Evolutionary conservation across 1,284 basidiomycete species (phyloP).

Genomic region (Apiotrichum brassicae): DNA sequence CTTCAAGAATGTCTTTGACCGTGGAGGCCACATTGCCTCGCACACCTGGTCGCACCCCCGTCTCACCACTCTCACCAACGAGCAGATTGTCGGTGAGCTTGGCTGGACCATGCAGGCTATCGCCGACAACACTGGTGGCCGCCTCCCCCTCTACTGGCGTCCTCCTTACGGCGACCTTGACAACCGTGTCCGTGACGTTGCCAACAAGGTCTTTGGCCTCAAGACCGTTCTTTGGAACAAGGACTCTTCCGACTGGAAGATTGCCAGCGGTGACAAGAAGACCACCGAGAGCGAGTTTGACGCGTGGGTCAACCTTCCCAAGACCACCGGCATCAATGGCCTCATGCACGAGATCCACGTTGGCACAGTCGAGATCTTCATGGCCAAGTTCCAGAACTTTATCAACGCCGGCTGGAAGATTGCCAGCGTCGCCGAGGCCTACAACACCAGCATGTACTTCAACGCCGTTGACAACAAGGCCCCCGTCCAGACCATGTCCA

Average conservation of each 20-base stretch:
- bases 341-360: slow-evolving; percentile 40
- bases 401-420: slow-evolving; percentile 37
- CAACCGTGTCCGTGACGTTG: slow-evolving; percentile 53
- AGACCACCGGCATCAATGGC: slow-evolving; percentile 29
- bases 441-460: slow-evolving; percentile 34
- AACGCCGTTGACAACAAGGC: slow-evolving; percentile 31
- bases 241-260: slow-evolving; percentile 45
- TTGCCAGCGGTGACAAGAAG: slow-evolving; percentile 26
- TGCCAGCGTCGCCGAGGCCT: slow-evolving; percentile 36
- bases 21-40: slow-evolving; percentile 2
- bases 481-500: slow-evolving; percentile 22
- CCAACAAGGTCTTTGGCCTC: slow-evolving; percentile 46
- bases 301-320: slow-evolving; percentile 16
- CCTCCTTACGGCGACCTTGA: slow-evolving; percentile 50
- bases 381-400: slow-evolving; percentile 28
- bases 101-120: slow-evolving; percentile 49
- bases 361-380: slow-evolving; percentile 35
- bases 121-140: slow-evolving; percentile 41
- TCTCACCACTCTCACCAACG: slow-evolving; percentile 51
- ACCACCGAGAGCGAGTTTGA: slow-evolving; percentile 15
- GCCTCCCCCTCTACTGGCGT: slow-evolving; percentile 44
- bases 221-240: slow-evolving; percentile 44
- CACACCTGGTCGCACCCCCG: neutral
- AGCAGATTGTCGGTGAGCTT: slow-evolving; percentile 53
- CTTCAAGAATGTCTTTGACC: neutral